Evolutionary conservation across 1,284 basidiomycete species (phyloP).

Genomic region (Rhodotorula mucilaginosa): DNA sequence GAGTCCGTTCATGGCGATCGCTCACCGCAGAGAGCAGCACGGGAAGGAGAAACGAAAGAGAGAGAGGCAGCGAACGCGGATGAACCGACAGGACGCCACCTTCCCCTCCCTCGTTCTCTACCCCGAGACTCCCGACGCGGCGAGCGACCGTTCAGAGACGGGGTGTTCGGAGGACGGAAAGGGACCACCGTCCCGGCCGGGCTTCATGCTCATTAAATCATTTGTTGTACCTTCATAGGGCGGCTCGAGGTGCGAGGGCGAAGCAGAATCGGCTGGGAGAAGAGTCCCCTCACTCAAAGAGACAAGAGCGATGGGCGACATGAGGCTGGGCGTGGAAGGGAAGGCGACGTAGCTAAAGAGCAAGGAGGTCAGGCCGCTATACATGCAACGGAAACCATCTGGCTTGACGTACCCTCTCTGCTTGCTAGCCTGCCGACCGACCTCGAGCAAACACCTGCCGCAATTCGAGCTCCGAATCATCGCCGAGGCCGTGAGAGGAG

Average conservation of each 20-base stretch:
- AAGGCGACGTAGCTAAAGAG: neutral
- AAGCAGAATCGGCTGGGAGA: neutral
- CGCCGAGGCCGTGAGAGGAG: too few relatives aligned
- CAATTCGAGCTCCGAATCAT: too few relatives aligned
- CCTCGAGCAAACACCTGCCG: too few relatives aligned
- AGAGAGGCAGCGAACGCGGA: neutral
- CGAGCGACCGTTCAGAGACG: neutral
- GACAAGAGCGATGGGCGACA: neutral
- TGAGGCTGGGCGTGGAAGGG: neutral
- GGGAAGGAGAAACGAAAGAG: neutral
- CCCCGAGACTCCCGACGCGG: too few relatives aligned
- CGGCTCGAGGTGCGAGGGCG: neutral
- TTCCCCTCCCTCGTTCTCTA: too few relatives aligned
- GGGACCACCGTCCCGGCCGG: neutral
- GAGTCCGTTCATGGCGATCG: neutral
- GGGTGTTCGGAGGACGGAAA: neutral
- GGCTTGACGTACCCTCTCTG: too few relatives aligned
- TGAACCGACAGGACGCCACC: neutral
- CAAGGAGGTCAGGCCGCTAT: too few relatives aligned
- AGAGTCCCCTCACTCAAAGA: neutral
- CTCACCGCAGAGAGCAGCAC: neutral
- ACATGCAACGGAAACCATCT: too few relatives aligned
- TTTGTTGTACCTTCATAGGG: constrained; percentile 23
- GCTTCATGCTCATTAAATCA: constrained; percentile 29
- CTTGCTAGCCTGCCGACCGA: too few relatives aligned